Evolutionary conservation across 805 yeast species (phyloP), one percentile per base, ranked within the genome.

Genomic region (Scheffersomyces stipitis): DNA sequence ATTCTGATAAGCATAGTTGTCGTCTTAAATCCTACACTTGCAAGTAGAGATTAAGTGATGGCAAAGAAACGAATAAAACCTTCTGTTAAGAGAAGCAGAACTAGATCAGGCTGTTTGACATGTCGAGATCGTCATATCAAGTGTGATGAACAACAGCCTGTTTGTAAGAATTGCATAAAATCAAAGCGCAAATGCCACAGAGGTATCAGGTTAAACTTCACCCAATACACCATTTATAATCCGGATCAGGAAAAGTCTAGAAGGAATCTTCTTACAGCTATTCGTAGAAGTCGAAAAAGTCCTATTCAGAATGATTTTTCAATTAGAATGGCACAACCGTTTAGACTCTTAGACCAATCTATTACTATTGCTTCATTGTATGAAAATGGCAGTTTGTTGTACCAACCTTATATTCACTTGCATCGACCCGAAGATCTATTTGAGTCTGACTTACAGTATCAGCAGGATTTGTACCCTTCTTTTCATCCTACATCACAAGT

Each of bases 81-180:
- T 14, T 34, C 52, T 12, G 40, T 46, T 37, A 66, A 65, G 40
- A 47, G 62, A 38, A 62, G 64, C 35, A 54, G 74, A 46, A 65
- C 73, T 9, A 54, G 74, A 34, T 64, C 71, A 7, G 84, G 84
- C 12, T 78, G 84, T 51, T 56, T 75, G 34, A 78, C 81, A 8
- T 81, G 86, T 49, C 73, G 86, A 36, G 76, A 78, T 41, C 67
- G 86, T 30, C 81, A 81, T 55, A 77, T 80, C 66, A 81, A 80
- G 51, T 81, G 86, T 57, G 86, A 81, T 50, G 83, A 78, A 52
- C 73, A 69, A 28, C 72, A 72, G 37, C 86, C 86, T 1, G 73
- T 73, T 23, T 81, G 86, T 54, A 66, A 71, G 27, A 77, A 79
- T 48, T 66, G 84, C 54, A 61, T 73, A 33, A 75, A 73, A 36